Conservation (phyloP, 495 filamentous ascomycete species). For the Coniosporium apollinis region DNA sequence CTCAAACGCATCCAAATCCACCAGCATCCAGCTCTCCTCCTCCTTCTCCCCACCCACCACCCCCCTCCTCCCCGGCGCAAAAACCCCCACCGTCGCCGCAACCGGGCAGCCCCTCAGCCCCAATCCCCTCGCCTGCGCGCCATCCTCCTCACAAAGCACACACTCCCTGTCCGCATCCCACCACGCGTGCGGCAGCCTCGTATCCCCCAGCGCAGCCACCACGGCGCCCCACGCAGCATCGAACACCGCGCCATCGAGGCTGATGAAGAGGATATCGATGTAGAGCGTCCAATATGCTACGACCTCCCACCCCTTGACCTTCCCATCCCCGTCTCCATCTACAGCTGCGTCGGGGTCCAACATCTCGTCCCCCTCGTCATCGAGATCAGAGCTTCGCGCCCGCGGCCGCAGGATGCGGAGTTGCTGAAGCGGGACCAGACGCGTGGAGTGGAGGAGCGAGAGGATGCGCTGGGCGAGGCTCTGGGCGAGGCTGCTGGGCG, state of each 20-base stretch:
- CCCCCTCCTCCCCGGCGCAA: slow-evolving; percentile 37
- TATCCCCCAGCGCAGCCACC: slow-evolving; percentile 65
- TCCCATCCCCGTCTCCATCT: slow-evolving; percentile 33
- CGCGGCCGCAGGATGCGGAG: slow-evolving; percentile 47
- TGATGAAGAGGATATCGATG: slow-evolving; percentile 80
- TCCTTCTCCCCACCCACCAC: slow-evolving; percentile 13
- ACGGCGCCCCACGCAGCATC: slow-evolving; percentile 79
- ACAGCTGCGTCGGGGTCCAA: slow-evolving; percentile 11
- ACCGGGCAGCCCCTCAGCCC: slow-evolving; percentile 45
- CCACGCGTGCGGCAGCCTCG: slow-evolving; percentile 58
- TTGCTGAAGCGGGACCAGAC: slow-evolving; percentile 42
- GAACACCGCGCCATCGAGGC: slow-evolving; percentile 77
- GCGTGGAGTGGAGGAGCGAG: slow-evolving; percentile 49
- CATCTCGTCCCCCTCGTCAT: slow-evolving; percentile 25
- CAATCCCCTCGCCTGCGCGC: slow-evolving; percentile 32
- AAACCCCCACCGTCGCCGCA: slow-evolving; percentile 56
- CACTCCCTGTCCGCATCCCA: slow-evolving; percentile 74
- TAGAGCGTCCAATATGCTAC: slow-evolving; percentile 91
- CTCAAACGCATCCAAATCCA: slow-evolving; percentile 82
- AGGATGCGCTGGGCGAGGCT: slow-evolving; percentile 62
- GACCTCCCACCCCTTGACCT: too few species aligned
- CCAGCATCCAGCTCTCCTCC: slow-evolving; percentile 54
- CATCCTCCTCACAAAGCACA: slow-evolving; percentile 52
- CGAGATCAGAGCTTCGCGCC: slow-evolving; percentile 11
- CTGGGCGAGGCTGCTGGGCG: slow-evolving; percentile 63